These are phyloP conservation scores for Tardiomyces blankii DNA, from an alignment of 1,139 yeast genomes.

Conservation along the genomic window DNA sequence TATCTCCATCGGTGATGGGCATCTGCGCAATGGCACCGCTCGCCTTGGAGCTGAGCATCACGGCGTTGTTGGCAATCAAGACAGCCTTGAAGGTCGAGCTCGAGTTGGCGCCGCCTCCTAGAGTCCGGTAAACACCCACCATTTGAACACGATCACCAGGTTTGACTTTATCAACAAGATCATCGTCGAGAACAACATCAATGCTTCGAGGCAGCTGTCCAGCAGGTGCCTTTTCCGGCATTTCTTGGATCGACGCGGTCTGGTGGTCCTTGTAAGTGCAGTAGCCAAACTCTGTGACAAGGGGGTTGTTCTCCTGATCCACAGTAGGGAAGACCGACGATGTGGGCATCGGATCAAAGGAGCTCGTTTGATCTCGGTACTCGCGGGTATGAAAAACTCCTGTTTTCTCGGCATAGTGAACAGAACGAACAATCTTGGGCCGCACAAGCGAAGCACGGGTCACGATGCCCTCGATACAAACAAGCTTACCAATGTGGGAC, in stretches of 20 bases:
- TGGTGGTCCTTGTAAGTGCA: slow-evolving; percentile 93
- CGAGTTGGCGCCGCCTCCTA: slow-evolving; percentile 48
- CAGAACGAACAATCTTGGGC: slow-evolving; percentile 85
- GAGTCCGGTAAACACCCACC: slow-evolving; percentile 87
- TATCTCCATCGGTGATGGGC: slow-evolving; percentile 68
- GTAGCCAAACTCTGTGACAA: slow-evolving; percentile 86
- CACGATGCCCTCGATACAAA: slow-evolving; percentile 90
- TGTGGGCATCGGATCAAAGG: slow-evolving; percentile 74
- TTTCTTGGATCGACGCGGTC: slow-evolving; percentile 85
- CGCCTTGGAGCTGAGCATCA: slow-evolving; percentile 78
- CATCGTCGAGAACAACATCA: slow-evolving; percentile 87
- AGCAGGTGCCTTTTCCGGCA: slow-evolving; percentile 98
- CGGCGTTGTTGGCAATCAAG: slow-evolving; percentile 77
- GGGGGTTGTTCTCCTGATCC: slow-evolving; percentile 81
- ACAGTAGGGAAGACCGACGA: slow-evolving; percentile 90
- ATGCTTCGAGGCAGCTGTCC: slow-evolving; percentile 94
- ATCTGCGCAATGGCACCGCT: slow-evolving; percentile 77
- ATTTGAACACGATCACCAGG: slow-evolving; percentile 96
- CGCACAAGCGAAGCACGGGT: slow-evolving; percentile 88
- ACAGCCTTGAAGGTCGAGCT: slow-evolving; percentile 69
- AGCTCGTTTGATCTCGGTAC: slow-evolving; percentile 86
- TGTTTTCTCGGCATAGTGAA: slow-evolving; percentile 84
- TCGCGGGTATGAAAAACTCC: slow-evolving; percentile 83
- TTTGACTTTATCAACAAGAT: slow-evolving; percentile 79
- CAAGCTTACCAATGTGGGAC: slow-evolving; percentile 62